Conservation (phyloP, 2,329 filamentous ascomycete genomes). For the Arthrobotrys iridis region DNA sequence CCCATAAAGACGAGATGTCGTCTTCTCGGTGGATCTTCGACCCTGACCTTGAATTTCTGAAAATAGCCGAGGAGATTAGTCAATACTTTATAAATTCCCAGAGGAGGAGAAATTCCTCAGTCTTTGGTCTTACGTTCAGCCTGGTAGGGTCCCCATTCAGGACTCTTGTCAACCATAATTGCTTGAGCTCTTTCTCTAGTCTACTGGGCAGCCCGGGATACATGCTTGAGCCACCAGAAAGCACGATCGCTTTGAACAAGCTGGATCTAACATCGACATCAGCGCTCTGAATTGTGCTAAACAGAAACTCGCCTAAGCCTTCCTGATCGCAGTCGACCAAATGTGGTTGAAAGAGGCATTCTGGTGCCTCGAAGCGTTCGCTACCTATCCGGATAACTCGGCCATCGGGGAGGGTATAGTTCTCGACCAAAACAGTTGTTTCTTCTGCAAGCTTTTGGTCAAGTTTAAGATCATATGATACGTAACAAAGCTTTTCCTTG, state of each 20-base stretch:
- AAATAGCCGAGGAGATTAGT: neutral
- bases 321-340: slow-evolving; percentile 97
- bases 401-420: slow-evolving; percentile 95
- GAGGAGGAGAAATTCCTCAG: too few species aligned
- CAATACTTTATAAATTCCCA: too few species aligned
- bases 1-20: slow-evolving; percentile 99
- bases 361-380: slow-evolving; percentile 96
- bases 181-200: slow-evolving; percentile 98
- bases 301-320: slow-evolving; percentile 94
- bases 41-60: slow-evolving; percentile 98
- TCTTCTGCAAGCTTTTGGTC: slow-evolving; percentile 97
- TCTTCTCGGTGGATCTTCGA: slow-evolving; percentile 94
- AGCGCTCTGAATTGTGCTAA: slow-evolving; percentile 97
- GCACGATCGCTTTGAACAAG: slow-evolving; percentile 95
- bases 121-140: slow-evolving; percentile 68
- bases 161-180: slow-evolving; percentile 94
- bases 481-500: slow-evolving; percentile 99
- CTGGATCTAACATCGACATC: slow-evolving; percentile 94
- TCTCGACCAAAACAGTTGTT: slow-evolving; percentile 95
- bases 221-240: slow-evolving; percentile 98
- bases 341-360: slow-evolving; percentile 98
- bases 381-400: slow-evolving; percentile 95
- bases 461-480: slow-evolving; percentile 95
- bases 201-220: slow-evolving; percentile 94
- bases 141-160: slow-evolving; percentile 91